Evolutionary conservation across 2,329 filamentous ascomycete genomes (phyloP).

Genomic region (Diaporthe destruens): DNA sequence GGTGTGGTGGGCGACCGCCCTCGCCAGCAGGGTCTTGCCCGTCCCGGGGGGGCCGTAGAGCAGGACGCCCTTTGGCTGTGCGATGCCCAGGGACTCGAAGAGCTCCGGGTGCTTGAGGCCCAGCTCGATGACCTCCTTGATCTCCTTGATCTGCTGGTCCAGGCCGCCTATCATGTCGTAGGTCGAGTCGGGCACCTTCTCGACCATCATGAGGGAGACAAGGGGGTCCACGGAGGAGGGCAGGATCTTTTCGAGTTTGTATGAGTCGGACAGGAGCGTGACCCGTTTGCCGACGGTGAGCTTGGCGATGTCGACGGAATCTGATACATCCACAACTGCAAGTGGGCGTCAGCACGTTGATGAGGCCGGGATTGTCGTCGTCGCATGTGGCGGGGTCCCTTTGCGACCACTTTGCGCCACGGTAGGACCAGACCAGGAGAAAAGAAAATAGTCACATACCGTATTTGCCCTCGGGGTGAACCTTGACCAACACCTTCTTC

Average conservation of each 20-base stretch:
- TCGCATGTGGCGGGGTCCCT: neutral
- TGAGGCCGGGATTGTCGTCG: neutral
- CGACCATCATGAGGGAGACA: slow-evolving; percentile 99
- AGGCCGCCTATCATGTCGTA: slow-evolving; percentile 99
- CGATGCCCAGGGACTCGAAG: slow-evolving; percentile 98
- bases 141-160: slow-evolving; percentile 99
- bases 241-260: slow-evolving; percentile 98
- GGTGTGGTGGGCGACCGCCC: slow-evolving; percentile 97
- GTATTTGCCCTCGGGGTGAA: slow-evolving; percentile 99
- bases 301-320: slow-evolving; percentile 93
- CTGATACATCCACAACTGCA: slow-evolving; percentile 94
- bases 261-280: slow-evolving; percentile 94
- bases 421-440: neutral
- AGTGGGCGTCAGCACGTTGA: slow-evolving; percentile 41
- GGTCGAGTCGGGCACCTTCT: slow-evolving; percentile 99
- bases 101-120: slow-evolving; percentile 98
- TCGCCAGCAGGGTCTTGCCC: slow-evolving; percentile 93
- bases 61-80: slow-evolving; percentile 96
- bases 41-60: slow-evolving; percentile 97
- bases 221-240: slow-evolving; percentile 98
- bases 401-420: neutral
- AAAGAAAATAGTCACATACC: slow-evolving; percentile 67
- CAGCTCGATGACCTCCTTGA: slow-evolving; percentile 99
- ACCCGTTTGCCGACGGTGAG: slow-evolving; percentile 98
- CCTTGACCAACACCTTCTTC: slow-evolving; percentile 98